These are phyloP conservation scores for Cladophialophora carrionii DNA, from an alignment of 2,329 filamentous ascomycete genomes.

Conservation along the genomic window DNA sequence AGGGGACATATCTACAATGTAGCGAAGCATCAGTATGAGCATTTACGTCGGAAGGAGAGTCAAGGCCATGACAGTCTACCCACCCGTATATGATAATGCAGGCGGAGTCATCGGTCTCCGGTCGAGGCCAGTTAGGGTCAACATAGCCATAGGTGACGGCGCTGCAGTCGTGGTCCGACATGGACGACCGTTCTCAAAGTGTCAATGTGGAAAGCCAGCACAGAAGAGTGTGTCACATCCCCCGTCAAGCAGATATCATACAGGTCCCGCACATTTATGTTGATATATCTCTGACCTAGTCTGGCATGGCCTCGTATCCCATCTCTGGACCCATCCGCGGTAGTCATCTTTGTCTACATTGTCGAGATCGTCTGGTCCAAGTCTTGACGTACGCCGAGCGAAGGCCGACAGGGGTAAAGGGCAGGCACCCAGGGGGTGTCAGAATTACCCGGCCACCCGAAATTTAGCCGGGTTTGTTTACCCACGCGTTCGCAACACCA, in stretches of 20 bases:
- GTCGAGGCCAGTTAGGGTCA: constrained; percentile 32
- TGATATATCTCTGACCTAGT: too few species aligned
- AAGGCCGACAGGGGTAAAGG: neutral
- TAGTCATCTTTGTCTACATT: neutral
- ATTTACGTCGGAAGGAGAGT: neutral
- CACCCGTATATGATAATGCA: constrained; percentile 36
- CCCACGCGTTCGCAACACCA: neutral
- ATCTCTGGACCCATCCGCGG: too few species aligned
- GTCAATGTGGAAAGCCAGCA: neutral
- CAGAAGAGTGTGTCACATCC: neutral
- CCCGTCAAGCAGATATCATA: too few species aligned
- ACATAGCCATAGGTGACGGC: constrained; percentile 30
- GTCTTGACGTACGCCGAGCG: constrained; percentile 24
- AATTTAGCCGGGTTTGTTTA: neutral
- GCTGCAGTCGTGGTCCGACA: constrained; percentile 20
- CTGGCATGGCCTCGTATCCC: too few species aligned
- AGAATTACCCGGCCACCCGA: neutral
- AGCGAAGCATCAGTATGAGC: neutral
- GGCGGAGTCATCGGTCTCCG: constrained; percentile 21
- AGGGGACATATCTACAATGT: constrained; percentile 49
- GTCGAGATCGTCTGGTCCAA: neutral
- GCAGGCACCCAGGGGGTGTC: neutral
- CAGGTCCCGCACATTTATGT: too few species aligned
- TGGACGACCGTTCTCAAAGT: too few species aligned
- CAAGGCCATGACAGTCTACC: neutral